Evolutionary conservation across 352 stramenopile species (phyloP).

Genomic region (Achlya hypogyna): DNA sequence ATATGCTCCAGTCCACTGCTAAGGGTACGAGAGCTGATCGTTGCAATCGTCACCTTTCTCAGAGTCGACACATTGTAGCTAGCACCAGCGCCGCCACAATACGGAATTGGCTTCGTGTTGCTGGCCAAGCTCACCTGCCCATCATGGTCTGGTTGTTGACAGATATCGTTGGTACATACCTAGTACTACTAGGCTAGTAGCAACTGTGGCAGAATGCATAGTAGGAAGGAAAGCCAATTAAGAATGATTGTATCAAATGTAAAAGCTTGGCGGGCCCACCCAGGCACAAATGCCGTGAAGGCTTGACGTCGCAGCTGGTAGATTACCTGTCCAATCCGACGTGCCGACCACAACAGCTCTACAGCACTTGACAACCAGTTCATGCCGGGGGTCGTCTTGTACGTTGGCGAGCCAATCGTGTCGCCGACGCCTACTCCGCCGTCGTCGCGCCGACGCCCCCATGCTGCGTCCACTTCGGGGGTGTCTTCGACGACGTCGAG

Average conservation of each 20-base stretch:
- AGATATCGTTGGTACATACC: too few relatives aligned
- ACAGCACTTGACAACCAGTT: background rate
- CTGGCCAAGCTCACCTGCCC: too few relatives aligned
- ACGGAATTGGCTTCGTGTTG: too few relatives aligned
- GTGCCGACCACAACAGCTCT: too few relatives aligned
- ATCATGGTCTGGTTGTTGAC: too few relatives aligned
- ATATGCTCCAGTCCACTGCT: too few relatives aligned
- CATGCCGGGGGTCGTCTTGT: conserved; percentile 2
- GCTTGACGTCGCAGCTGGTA: background rate
- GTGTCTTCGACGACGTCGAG: background rate
- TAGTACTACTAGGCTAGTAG: too few relatives aligned
- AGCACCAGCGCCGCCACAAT: too few relatives aligned
- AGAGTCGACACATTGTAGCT: too few relatives aligned
- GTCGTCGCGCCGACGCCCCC: background rate
- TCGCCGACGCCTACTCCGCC: background rate
- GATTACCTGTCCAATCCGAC: background rate
- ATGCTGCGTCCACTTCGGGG: background rate
- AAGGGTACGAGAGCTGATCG: too few relatives aligned
- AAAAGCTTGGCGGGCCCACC: background rate
- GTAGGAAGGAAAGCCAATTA: background rate
- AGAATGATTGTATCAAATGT: conserved; percentile 6
- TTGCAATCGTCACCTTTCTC: too few relatives aligned
- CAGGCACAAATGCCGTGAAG: background rate
- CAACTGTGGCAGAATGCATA: background rate
- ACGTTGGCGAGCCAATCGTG: background rate